Evolutionary conservation across 2,329 filamentous ascomycete species (phyloP).

Genomic region (Scedosporium minutisporum): DNA sequence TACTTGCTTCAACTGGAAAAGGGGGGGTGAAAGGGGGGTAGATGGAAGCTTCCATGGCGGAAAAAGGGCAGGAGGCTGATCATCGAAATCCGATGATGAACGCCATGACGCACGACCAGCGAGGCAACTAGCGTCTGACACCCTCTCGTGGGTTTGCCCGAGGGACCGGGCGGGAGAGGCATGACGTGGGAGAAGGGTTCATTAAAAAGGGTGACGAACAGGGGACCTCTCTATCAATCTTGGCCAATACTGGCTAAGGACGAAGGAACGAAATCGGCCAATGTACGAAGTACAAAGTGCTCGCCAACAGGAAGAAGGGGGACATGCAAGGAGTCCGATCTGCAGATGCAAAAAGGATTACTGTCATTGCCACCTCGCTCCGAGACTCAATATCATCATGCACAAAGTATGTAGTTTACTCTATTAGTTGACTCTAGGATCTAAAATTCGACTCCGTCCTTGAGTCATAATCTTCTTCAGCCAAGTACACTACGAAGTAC

Average conservation of each 20-base stretch:
- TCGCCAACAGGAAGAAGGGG: neutral
- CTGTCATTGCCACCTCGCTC: neutral
- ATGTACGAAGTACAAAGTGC: neutral
- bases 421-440: neutral
- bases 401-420: neutral
- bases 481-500: no score
- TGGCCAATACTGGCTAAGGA: no score
- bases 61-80: neutral
- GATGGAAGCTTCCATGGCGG: no score
- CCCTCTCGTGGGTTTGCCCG: neutral
- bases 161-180: neutral
- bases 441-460: no score
- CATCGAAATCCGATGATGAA: neutral
- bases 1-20: no score
- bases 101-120: no score
- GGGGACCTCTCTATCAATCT: neutral
- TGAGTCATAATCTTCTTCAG: no score
- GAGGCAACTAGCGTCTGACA: no score
- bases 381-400: neutral
- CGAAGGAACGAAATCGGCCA: no score
- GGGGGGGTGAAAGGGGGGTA: no score
- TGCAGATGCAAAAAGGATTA: neutral
- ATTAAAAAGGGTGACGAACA: neutral
- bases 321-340: neutral
- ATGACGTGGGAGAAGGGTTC: neutral